Evolutionary conservation across 768 basidiomycete species (phyloP).

Genomic region (Cantharellus anzutake): DNA sequence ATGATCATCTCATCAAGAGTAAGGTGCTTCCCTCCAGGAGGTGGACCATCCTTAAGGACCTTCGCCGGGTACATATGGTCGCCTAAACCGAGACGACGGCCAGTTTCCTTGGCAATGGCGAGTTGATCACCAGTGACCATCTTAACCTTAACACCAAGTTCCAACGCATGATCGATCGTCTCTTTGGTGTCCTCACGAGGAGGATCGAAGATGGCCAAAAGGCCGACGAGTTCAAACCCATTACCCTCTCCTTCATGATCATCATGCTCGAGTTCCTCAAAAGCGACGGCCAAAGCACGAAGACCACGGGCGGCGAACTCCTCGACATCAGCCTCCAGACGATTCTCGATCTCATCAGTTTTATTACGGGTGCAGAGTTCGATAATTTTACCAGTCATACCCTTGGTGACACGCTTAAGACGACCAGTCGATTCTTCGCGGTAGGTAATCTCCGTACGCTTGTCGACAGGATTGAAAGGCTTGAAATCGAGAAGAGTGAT

Average conservation of each 20-base stretch:
- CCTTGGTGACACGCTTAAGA: conserved; percentile 97
- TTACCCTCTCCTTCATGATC: conserved; percentile 78
- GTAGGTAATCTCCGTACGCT: conserved; percentile 98
- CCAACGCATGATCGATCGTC: conserved; percentile 92
- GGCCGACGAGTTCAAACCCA: conserved; percentile 93
- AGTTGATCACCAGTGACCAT: conserved; percentile 99
- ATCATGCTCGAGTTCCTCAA: conserved; percentile 75
- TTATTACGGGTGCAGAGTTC: conserved; percentile 96
- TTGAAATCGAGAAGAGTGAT: conserved; percentile 98
- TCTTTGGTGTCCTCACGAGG: conserved; percentile 97
- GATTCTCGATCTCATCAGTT: conserved; percentile 78
- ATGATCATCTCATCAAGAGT: conserved; percentile 95
- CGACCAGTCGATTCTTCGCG: conserved; percentile 85
- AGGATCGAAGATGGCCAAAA: conserved; percentile 93
- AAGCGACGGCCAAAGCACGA: conserved; percentile 90
- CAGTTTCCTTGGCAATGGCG: conserved; percentile 98
- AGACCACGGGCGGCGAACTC: conserved; percentile 93
- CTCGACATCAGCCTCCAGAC: conserved; percentile 86
- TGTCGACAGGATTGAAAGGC: conserved; percentile 98
- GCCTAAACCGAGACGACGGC: conserved; percentile 90
- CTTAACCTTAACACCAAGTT: conserved; percentile 95
- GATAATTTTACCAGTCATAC: conserved; percentile 98
- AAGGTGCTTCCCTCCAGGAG: conserved; percentile 64
- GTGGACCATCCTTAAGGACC: conserved; percentile 95
- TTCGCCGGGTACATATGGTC: conserved; percentile 99